Conservation (phyloP, 805 yeast species). For the Hanseniaspora thailandica region DNA sequence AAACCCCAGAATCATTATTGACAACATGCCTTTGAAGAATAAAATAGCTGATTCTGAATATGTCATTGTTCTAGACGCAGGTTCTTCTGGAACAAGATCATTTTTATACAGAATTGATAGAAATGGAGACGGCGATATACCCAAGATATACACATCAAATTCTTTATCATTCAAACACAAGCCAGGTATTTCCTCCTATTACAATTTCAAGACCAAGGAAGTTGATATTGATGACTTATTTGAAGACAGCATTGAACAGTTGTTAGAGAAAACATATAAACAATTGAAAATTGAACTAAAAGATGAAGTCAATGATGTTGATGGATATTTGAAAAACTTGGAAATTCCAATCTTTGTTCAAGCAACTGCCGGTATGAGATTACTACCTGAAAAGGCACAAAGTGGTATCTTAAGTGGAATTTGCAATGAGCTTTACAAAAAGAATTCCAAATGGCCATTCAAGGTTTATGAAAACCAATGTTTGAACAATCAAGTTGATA, state of each 20-base stretch:
- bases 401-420: constrained; percentile 44
- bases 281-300: constrained; percentile 37
- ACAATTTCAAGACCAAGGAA: constrained; percentile 6
- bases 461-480: constrained; percentile 46
- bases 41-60: constrained; percentile 31
- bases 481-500: constrained; percentile 53
- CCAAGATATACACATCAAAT: constrained; percentile 49
- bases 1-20: not conserved
- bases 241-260: constrained; percentile 38
- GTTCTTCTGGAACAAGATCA: constrained; percentile 86
- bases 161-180: constrained; percentile 61
- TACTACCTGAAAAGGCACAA: constrained; percentile 47
- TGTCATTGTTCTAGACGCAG: constrained; percentile 89
- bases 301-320: constrained; percentile 43
- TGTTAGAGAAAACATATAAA: constrained; percentile 64
- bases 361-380: constrained; percentile 95
- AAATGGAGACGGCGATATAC: constrained; percentile 43
- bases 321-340: constrained; percentile 49
- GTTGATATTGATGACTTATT: constrained; percentile 26
- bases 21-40: not conserved
- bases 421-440: constrained; percentile 32
- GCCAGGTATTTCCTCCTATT: constrained; percentile 66
- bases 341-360: constrained; percentile 81
- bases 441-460: constrained; percentile 12
- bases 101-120: constrained; percentile 48